Evolutionary conservation across 2,329 filamentous ascomycete genomes (phyloP).

Genomic region (Penicillium concentricum): DNA sequence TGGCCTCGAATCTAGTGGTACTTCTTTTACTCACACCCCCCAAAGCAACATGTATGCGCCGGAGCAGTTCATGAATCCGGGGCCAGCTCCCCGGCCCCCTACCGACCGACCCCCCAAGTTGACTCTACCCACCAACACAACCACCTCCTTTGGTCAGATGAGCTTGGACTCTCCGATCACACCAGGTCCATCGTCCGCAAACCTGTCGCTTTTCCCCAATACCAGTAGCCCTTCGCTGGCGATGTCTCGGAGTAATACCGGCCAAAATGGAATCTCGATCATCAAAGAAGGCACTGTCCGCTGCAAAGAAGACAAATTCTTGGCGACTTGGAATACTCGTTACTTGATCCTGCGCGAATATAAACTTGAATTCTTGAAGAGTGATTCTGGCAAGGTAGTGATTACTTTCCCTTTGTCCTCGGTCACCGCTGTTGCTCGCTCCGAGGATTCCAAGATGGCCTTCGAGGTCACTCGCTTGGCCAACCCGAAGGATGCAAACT

Average conservation of each 20-base stretch:
- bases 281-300: conserved; percentile 63
- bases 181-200: conserved; percentile 40
- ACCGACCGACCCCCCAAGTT: conserved; percentile 73
- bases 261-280: conserved; percentile 66
- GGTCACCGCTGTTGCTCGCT: conserved; percentile 84
- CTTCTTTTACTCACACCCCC: conserved; percentile 7
- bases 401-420: conserved; percentile 82
- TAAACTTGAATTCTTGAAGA: conserved; percentile 91
- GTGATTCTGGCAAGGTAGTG: conserved; percentile 81
- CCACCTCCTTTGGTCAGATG: conserved; percentile 67
- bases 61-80: conserved; percentile 89
- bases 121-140: conserved; percentile 70
- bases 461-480: conserved; percentile 83
- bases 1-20: background rate
- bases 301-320: conserved; percentile 75
- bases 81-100: conserved; percentile 87
- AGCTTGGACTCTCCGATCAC: conserved; percentile 66
- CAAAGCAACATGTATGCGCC: conserved; percentile 57
- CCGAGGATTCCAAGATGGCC: conserved; percentile 86
- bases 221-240: conserved; percentile 71
- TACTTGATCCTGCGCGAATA: conserved; percentile 91
- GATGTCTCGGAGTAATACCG: conserved; percentile 57
- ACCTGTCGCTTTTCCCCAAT: conserved; percentile 64
- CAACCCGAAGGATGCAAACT: conserved; percentile 59
- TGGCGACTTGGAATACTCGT: conserved; percentile 85